Percentiles rank a stretch among this genome's conserved stretches.
Conservation (phyloP, 176 grass and related monocot species). For the Aegilops longissima region DNA sequence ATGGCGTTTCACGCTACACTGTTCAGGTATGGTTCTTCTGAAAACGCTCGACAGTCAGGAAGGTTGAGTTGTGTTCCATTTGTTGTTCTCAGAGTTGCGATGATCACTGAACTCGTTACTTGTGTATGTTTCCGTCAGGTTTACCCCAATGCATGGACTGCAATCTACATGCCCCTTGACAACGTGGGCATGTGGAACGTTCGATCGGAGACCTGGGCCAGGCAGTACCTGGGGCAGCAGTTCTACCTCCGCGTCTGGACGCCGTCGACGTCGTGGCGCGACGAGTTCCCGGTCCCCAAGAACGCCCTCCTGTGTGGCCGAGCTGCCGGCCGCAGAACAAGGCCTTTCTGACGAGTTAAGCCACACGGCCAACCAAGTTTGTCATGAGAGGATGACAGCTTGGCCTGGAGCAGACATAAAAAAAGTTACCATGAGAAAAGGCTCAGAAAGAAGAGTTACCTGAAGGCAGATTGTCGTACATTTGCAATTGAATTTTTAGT, state of each 20-base stretch:
- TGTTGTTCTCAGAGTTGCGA: background rate
- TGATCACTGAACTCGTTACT: background rate
- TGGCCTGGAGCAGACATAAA: slow-evolving; percentile 26
- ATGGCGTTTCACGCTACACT: slow-evolving; percentile 74
- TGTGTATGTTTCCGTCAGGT: slow-evolving; percentile 53
- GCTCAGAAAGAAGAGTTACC: slow-evolving; percentile 10
- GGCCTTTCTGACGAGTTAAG: slow-evolving; percentile 41
- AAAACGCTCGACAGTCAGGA: background rate
- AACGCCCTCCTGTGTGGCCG: slow-evolving; percentile 89
- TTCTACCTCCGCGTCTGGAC: slow-evolving; percentile 90
- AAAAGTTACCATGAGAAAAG: background rate
- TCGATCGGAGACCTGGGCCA: slow-evolving; percentile 75
- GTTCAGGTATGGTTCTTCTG: slow-evolving; percentile 57
- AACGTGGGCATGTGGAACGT: slow-evolving; percentile 96
- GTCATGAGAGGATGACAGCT: slow-evolving; percentile 71
- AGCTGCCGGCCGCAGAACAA: slow-evolving; percentile 61
- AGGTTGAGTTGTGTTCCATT: background rate
- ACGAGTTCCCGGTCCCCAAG: slow-evolving; percentile 82
- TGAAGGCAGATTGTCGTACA: slow-evolving; percentile 3
- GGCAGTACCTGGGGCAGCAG: slow-evolving; percentile 89
- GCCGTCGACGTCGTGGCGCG: slow-evolving; percentile 74
- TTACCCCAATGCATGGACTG: slow-evolving; percentile 83
- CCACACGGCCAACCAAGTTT: background rate
- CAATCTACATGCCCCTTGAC: slow-evolving; percentile 87
- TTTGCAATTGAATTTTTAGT: slow-evolving; percentile 2